Base-by-base conservation (phyloP, 306 rosid species). In the Prunus salicina region DNA sequence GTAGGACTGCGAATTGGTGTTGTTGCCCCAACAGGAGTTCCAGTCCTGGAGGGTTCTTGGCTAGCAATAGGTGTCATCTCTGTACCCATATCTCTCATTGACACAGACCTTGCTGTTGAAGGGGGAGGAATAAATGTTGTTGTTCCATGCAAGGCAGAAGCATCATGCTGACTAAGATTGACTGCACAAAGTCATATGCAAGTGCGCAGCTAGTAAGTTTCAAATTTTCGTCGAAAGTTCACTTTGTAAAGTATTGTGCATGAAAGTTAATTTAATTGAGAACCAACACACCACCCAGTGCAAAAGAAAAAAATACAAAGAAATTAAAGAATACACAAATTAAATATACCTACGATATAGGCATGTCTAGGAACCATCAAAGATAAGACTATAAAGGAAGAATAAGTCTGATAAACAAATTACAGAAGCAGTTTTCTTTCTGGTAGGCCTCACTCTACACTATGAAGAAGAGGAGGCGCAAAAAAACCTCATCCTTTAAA, bases 41-140 rank as follows among this genome's bases (percentile, higher is more conserved):
- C 97, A 60, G 93, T 94, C 81, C 98, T 83, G 64, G 98, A 94
- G 52, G 98, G 98, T 79, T 94, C 98, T 84, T 94, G 98, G 82
- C 98, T 94, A 62, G 97, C 96, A 71, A 94, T 90, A 55, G 98
- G 97, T 43, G 98, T 94, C 98, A 94, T 94, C 85, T 94, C 98
- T 20, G 98, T 94, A 50, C 98, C 98, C 98, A 94, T 94, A 76
- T 94, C 98, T 85, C 97, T 87, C 98, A 94, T 94, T 8, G 98
- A 94, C 75, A 94, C 97, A 56, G 98, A 94, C 73, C 98, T 88
- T 78, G 98, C 98, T 15, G 96, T 92, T 55, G 98, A 83, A 69
- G 95, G 90, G 65, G 97, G 96, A 57, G 97, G 97, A 76, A 91
- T 82, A 80, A 91, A 87, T 77, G 95, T 89, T 58, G 97, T 90